Evolutionary conservation across 108 stramenopile species (phyloP), one percentile per base, ranked within the genome.

Genomic region (Skeletonema costatum): DNA sequence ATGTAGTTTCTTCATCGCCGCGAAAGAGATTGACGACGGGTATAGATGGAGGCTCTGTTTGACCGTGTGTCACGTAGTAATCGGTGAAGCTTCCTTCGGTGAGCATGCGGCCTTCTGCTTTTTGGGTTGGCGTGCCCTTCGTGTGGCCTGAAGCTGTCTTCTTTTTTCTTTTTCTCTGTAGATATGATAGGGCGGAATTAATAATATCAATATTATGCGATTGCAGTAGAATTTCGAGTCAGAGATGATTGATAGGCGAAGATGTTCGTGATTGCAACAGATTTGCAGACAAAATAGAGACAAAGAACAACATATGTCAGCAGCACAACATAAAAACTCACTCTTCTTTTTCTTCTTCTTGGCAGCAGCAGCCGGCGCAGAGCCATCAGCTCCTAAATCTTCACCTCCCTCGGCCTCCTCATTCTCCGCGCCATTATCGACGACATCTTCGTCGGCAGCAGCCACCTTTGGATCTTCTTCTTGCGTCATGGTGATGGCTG

Each of bases 11-110:
- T 56, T 56, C 86, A 7, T 64, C 41, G 29, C 32, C 53, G 10
- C 68, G 59, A 60, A 94, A 96, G 35, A 96, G 76, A 8, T 89
- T 70, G 5, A 67, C 81, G 0, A 92, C 90, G 10, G 97, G 97
- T 56, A 97, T 97, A 48, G 99, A 89, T 11, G 99, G 99, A 19
- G 98, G 97, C 30, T 97, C 90, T 0, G 99, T 98, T 87, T 99
- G 99, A 13, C 98, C 98, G 60, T 96, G 87, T 46, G 89, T 83
- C 25, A 94, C 89, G 71, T 97, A 97, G 79, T 92, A 97, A 70
- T 99, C 97, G 2, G 95, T 96, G 77, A 94, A 98, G 66, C 87
- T 87, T 8, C 87, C 96, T 3, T 86, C 90, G 59, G 90, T 86
- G 33, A 95, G 82, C 58, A 96, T 90, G 7, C 81, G 78, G 41